Base-by-base conservation (phyloP, 805 yeast genomes). In the Candida ficus region DNA sequence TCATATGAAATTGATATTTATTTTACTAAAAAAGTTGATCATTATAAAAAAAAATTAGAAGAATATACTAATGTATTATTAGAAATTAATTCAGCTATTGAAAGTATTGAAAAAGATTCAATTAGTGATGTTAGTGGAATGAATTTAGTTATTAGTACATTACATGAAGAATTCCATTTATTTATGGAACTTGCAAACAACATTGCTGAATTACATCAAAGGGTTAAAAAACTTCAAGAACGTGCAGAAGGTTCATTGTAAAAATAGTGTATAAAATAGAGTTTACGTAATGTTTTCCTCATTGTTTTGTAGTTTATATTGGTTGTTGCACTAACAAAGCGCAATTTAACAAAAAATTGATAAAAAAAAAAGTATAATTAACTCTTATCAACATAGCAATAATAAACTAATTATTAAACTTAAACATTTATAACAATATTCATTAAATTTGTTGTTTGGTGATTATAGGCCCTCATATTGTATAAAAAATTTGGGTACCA, bases 161-260 rank as follows among this genome's bases (percentile, higher is more conserved):
- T 84, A 20, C 75, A 76, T 41, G 80, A 78, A 50, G 91, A 83
- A 59, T 83, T 80, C 56, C 67, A 68, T 33, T 63, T 83, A 39
- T 84, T 82, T 60, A 80, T 83, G 78, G 90, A 83, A 57, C 67
- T 81, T 33, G 82, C 90, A 36, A 85, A 83, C 57, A 73, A 76
- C 30, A 71, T 82, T 56, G 90, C 91, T 3, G 85, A 79, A 49
- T 59, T 82, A 30, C 91, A 83, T 60, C 78, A 75, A 48, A 66
- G 64, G 37, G 71, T 72, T 5, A 71, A 64, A 47, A 46, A 39
- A 7, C 27, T 55, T 2, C 49, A 49, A 28, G 59, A 55, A 27
- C 45, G 48, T 29, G 35, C 48, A 5, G 47, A 44, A 19, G 51
- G 52, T 7, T 22, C 33, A 14, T 26, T 48, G 7, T 47, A 25